phyloP scores from a whole-genome alignment of 768 basidiomycete genomes.

The Tephrocybe sp. region DNA sequence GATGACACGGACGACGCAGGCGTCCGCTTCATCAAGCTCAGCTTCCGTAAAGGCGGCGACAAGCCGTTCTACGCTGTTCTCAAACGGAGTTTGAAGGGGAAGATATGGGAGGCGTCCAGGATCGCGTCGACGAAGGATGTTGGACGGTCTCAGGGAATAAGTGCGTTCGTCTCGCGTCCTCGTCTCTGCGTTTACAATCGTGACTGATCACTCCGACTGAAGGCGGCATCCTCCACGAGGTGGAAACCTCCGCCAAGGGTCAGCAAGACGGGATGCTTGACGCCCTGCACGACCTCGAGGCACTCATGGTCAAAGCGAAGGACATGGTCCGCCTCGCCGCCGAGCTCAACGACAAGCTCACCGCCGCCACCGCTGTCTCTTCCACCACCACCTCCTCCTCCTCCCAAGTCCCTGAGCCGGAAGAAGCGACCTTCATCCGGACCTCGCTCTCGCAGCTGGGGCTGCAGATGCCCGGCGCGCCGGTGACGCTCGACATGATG shows the following conservation, averaged over 20 bases:
- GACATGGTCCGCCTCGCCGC: conserved; percentile 92
- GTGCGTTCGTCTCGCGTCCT: too few species aligned
- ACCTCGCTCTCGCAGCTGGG: conserved; percentile 90
- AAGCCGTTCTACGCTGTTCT: conserved; percentile 78
- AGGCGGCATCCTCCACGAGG: conserved; percentile 72
- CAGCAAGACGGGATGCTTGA: conserved; percentile 67
- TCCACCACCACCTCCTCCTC: conserved; percentile 22
- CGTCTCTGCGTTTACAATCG: too few species aligned
- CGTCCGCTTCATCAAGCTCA: conserved; percentile 68
- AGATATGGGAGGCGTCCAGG: conserved; percentile 86
- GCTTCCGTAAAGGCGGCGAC: conserved; percentile 91
- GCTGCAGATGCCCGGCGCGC: conserved; percentile 71
- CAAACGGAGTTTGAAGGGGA: conserved; percentile 66
- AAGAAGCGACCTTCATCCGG: conserved; percentile 85
- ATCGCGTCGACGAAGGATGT: too few species aligned
- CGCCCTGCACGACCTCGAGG: conserved; percentile 86
- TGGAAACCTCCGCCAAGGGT: conserved; percentile 65
- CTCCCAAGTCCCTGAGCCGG: conserved; percentile 50
- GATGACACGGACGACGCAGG: conserved; percentile 35
- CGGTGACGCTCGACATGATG: conserved; percentile 88
- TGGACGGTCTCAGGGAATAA: too few species aligned
- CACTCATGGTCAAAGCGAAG: conserved; percentile 85
- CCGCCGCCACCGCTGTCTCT: conserved; percentile 33
- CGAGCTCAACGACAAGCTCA: conserved; percentile 82
- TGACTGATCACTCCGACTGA: too few species aligned